Base-by-base conservation (phyloP, 2,329 filamentous ascomycete species). In the Pyrenophora graminea region DNA sequence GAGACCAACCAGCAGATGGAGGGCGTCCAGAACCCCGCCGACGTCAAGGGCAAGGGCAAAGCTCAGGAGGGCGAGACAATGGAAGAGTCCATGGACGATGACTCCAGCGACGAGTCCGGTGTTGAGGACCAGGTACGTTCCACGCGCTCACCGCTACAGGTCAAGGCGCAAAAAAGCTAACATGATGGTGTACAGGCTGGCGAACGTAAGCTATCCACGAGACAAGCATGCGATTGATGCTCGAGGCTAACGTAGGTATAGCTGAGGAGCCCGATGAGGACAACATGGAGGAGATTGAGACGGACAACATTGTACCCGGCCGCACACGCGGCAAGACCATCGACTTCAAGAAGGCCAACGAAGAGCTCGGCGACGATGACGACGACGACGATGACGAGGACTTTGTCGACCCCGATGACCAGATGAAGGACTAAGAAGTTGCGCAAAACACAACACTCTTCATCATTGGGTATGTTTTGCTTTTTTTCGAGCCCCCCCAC, bases 241-340 rank as follows among this genome's bases (percentile, higher is more conserved):
- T 30, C 39, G 42, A 17, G 48, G 25, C 64, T 70, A 48, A 70
- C 48, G 39, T 49, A 66, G 6, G 7, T 39, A 44, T 74, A 77
- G 82, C 78, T 49, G 87, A 88, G 63, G 79, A 59, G 45, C 88
- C 89, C 38, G 90, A 91, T 48, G 87, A 89, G 53, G 79, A 90
- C 68, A 88, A 89, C 75, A 84, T 96, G 81, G 90, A 95, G 72
- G 92, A 93, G 77, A 97, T 99, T 73, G 90, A 96, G 72, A 80
- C 84, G 50, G 84, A 84, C 73, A 97, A 97, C 82, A 96, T 97
- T 74, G 86, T 97, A 70, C 74, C 78, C 52, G 83, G 81, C 59
- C 93, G 94, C 75, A 97, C 93, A 58, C 93, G 93, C 69, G 92
- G 92, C 71, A 90, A 90, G 76, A 83, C 86, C 69, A 97, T 97